phyloP scores from a whole-genome alignment of 1,284 basidiomycete species.

The Golubevia pallescens region DNA sequence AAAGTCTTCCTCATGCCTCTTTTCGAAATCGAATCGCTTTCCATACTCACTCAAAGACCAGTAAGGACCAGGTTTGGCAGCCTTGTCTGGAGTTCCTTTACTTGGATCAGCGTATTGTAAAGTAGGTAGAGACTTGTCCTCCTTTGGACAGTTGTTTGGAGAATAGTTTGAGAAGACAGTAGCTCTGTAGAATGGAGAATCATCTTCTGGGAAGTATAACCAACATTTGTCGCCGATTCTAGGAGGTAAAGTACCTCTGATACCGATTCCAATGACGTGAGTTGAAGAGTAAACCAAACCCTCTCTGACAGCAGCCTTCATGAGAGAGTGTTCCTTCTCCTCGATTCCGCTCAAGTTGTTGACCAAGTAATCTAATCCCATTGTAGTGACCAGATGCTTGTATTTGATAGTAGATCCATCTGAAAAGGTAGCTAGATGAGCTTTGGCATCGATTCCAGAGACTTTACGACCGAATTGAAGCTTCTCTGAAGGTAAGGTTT shows the following conservation, averaged over 20 bases:
- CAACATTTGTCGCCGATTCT: constrained; percentile 65
- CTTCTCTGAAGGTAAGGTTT: constrained; percentile 59
- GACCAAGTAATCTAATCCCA: constrained; percentile 56
- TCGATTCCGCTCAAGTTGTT: constrained; percentile 23
- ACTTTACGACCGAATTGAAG: constrained; percentile 55
- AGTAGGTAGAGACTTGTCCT: constrained; percentile 51
- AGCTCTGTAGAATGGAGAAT: constrained; percentile 64
- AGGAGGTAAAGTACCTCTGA: constrained; percentile 55
- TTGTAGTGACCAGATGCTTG: constrained; percentile 61
- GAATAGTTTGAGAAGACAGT: constrained; percentile 65
- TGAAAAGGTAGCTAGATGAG: constrained; percentile 43
- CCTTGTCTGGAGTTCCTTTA: constrained; percentile 46
- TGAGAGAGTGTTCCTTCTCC: constrained; percentile 23
- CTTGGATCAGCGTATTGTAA: constrained; percentile 60
- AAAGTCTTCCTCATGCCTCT: neutral
- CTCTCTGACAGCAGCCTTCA: constrained; percentile 51
- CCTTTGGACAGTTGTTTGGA: constrained; percentile 60
- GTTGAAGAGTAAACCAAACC: constrained; percentile 57
- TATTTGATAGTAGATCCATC: constrained; percentile 59
- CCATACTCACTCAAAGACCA: constrained; percentile 48
- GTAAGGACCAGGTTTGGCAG: constrained; percentile 56
- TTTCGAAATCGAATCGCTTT: neutral
- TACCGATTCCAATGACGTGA: constrained; percentile 63
- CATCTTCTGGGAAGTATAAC: constrained; percentile 64
- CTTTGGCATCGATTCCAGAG: constrained; percentile 50